A percentile compares a stretch with the other conserved stretches of the same genome.
Conservation (phyloP, 1,284 basidiomycete species). For the Grifola frondosa region DNA sequence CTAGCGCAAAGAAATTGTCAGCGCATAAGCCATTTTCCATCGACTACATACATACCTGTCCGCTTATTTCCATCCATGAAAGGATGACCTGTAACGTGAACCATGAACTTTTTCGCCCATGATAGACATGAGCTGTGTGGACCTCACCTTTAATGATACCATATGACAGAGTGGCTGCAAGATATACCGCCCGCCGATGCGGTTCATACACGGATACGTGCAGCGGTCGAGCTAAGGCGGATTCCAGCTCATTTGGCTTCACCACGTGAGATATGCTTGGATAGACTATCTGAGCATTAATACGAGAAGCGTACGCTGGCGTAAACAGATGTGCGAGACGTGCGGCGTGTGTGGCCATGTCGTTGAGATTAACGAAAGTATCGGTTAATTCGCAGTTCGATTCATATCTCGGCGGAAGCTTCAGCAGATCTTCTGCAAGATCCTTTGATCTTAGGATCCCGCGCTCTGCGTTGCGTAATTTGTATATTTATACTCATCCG, state of each 20-base stretch:
- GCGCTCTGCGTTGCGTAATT: no score
- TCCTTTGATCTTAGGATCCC: no score
- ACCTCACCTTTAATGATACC: conserved; percentile 27
- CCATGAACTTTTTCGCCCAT: no score
- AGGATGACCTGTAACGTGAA: conserved; percentile 26
- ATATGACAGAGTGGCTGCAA: conserved; percentile 27
- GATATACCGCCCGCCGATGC: conserved; percentile 21
- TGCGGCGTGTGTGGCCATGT: conserved; percentile 20
- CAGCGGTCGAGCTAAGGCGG: conserved; percentile 34
- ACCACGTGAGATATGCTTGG: conserved; percentile 31
- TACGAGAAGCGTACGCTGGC: conserved; percentile 30
- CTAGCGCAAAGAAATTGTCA: no score
- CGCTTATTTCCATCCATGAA: conserved; percentile 31
- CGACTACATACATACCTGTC: conserved; percentile 18
- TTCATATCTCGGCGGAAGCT: no score
- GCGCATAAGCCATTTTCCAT: background rate
- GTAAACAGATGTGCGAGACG: conserved; percentile 35
- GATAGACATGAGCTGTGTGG: background rate
- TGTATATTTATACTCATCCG: no score
- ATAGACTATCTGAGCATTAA: conserved; percentile 37
- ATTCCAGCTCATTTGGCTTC: conserved; percentile 37
- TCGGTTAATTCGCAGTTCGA: no score
- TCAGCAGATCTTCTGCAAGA: no score
- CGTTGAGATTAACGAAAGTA: no score
- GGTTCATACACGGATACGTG: conserved; percentile 34